Evolutionary conservation across 164 flowering plant species (phyloP).

Genomic region (Cinnamomum chago): DNA sequence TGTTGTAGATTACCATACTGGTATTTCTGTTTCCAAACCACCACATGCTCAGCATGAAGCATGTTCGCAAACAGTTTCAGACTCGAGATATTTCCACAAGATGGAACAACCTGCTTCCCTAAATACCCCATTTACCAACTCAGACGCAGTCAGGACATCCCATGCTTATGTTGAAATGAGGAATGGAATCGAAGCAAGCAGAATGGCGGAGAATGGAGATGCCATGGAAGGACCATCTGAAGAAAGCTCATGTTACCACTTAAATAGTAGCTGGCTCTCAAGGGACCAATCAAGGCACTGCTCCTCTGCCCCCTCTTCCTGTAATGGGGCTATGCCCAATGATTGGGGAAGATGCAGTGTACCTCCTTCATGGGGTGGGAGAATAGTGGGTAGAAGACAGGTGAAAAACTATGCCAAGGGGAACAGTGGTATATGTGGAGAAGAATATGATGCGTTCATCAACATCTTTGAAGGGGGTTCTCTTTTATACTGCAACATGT

Average conservation of each 20-base stretch:
- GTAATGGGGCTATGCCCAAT: conserved; percentile 45
- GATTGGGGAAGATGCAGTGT: conserved; percentile 74
- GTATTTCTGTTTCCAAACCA: conserved; percentile 33
- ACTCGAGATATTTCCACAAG: conserved; percentile 34
- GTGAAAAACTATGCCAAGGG: conserved; percentile 46
- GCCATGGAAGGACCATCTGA: conserved; percentile 84
- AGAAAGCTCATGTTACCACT: conserved; percentile 57
- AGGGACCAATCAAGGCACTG: conserved; percentile 53
- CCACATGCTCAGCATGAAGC: conserved; percentile 32
- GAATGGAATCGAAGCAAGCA: conserved; percentile 35
- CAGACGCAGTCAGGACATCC: conserved; percentile 39
- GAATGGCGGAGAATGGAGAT: conserved; percentile 31
- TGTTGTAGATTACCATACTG: conserved; percentile 46
- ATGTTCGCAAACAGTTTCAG: conserved; percentile 35
- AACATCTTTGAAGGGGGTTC: conserved; percentile 94
- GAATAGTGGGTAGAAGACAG: conserved; percentile 74
- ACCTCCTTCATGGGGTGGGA: conserved; percentile 90
- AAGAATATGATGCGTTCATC: conserved; percentile 75
- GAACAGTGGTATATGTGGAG: conserved; percentile 43
- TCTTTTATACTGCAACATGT: conserved; percentile 91
- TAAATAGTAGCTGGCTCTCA: conserved; percentile 53
- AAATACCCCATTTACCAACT: conserved; percentile 31
- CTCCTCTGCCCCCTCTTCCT: conserved; percentile 40
- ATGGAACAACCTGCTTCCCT: conserved; percentile 36
- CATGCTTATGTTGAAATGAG: conserved; percentile 48